Evolutionary conservation across 306 rosid species (phyloP), one percentile per base, ranked within the genome.

Genomic region (Casuarina glauca): DNA sequence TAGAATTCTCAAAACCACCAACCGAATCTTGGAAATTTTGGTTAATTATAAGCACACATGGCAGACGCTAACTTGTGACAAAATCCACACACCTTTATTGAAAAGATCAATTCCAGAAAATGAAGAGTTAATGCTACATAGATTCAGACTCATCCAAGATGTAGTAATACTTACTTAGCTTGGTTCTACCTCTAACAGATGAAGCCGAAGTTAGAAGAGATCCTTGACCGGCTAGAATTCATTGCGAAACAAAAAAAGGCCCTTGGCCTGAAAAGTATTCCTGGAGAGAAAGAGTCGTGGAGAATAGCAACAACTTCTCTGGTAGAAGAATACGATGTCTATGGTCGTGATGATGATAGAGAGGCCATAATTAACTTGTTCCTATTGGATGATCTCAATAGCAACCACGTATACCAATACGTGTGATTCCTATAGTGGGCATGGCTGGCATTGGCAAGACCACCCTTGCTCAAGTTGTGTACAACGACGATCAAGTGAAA

Each of bases 361-460:
- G 55, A 77, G 74, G 38, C 78, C 48, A 74, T 84, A 75, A 70
- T 80, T n/a, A 43, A 58, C 42, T 64, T 70, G 49, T 66, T 66
- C 75, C 70, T 81, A 4, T 46, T 41, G 6, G 55, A 71, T 51
- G 12, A 46, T 0, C 4, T 5, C 9, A 36, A 39, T 36, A 64
- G 32, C 42, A 66, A 46, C 51, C 35, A 61, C 43, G n/a, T n/a
- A n/a, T n/a, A n/a, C n/a, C n/a, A n/a, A 66, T 71, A 13, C 62
- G 54, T 39, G 71, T 81, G 39, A 41, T 81, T 63, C 77, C 84
- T 45, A 52, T 81, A n/a, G 81, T 76, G 49, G 84, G 84, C 73
- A 80, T 86, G 80, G 84, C 87, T 15, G 87, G 87, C 12, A 5
- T 83, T 10, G 90, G 86, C 39, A 84, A 87, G 74, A 81, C 90